Evolutionary conservation across 768 basidiomycete species (phyloP).

Genomic region (Thelephora aurantiotincta): DNA sequence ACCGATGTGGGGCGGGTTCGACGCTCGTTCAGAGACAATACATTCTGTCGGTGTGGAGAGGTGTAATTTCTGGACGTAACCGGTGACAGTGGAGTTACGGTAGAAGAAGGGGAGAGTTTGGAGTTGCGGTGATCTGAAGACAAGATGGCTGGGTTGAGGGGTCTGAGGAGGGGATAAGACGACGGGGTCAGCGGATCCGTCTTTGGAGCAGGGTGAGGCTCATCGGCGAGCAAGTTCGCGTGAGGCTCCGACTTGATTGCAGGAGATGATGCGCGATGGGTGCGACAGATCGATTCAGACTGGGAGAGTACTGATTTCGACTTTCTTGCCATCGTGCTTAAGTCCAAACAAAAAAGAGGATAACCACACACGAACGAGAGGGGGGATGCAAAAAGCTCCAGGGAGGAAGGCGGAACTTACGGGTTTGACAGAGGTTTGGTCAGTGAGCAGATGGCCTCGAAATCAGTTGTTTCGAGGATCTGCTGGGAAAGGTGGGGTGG

Average conservation of each 20-base stretch:
- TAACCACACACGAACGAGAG: not conserved
- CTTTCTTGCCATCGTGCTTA: not conserved
- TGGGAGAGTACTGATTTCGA: not conserved
- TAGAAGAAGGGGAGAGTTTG: not conserved
- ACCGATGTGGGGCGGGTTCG: not conserved
- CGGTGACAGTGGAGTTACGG: not conserved
- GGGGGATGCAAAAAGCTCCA: not conserved
- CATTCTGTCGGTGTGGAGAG: not conserved
- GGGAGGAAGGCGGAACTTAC: not conserved
- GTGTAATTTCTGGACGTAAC: not conserved
- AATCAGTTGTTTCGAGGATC: not conserved
- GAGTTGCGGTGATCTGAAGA: constrained; percentile 1
- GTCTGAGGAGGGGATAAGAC: not conserved
- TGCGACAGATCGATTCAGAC: not conserved
- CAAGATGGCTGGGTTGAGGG: not conserved
- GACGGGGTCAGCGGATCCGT: not conserved
- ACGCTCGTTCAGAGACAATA: not conserved
- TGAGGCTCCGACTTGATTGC: not conserved
- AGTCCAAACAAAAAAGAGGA: not conserved
- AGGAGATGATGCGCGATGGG: not conserved
- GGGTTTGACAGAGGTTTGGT: not conserved
- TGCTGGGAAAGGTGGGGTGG: not conserved
- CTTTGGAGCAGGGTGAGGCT: not conserved
- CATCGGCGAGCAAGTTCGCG: not conserved
- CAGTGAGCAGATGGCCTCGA: not conserved